These are phyloP conservation scores for Crithidia acanthocephali DNA, from an alignment of 208 protist genomes.

Conservation along the genomic window DNA sequence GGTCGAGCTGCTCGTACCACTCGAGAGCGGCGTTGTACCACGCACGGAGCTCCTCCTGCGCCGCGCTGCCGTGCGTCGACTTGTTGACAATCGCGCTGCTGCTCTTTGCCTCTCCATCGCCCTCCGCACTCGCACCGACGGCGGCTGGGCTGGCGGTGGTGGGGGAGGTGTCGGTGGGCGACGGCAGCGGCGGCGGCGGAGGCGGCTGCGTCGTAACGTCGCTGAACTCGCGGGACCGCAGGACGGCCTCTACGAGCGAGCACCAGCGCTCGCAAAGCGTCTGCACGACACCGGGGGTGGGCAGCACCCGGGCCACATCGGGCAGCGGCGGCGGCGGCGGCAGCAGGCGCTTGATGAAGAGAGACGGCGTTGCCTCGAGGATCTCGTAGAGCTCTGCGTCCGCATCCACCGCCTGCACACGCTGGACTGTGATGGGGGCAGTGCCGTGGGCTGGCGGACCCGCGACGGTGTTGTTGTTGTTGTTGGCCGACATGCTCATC, in stretches of 20 bases:
- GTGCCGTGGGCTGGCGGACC: neutral
- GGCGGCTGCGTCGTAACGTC: constrained; percentile 24
- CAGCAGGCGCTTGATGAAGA: constrained; percentile 35
- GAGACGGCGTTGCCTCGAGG: constrained; percentile 30
- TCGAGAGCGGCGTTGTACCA: constrained; percentile 35
- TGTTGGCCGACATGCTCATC: neutral
- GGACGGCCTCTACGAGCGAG: constrained; percentile 26
- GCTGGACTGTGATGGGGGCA: constrained; percentile 6
- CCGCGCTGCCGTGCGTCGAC: neutral
- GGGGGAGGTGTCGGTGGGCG: neutral
- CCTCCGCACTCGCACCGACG: too few relatives aligned
- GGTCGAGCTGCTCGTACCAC: constrained; percentile 41
- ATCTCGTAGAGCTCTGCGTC: constrained; percentile 22
- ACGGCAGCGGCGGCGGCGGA: constrained; percentile 19
- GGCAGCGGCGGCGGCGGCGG: constrained; percentile 41
- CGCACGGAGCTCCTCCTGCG: constrained; percentile 25
- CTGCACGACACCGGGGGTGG: constrained; percentile 33
- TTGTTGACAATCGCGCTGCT: neutral
- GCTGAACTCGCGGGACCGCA: constrained; percentile 32
- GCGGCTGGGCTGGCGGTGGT: neutral
- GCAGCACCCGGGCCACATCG: constrained; percentile 31
- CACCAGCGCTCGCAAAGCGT: constrained; percentile 38
- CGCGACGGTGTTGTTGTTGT: neutral
- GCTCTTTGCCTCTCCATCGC: constrained; percentile 4
- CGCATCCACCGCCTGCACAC: constrained; percentile 23